Percentiles rank a stretch among this genome's conserved stretches.
Evolutionary conservation across 2,329 filamentous ascomycete species (phyloP).

Genomic region (Exophiala spinifera): DNA sequence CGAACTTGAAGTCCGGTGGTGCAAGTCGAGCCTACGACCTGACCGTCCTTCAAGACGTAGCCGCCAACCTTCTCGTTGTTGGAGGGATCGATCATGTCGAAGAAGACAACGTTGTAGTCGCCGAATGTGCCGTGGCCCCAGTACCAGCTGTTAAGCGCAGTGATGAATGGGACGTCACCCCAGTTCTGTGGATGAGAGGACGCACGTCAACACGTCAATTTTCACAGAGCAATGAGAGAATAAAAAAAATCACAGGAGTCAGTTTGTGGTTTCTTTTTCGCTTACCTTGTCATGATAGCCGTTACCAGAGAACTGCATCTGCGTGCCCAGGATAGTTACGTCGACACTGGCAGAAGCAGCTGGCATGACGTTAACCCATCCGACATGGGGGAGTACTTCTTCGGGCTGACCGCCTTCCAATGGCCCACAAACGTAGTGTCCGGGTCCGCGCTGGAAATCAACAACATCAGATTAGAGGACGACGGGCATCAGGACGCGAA

Average conservation of each 20-base stretch:
- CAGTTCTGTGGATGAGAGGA: no score
- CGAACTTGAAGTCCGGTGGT: no score
- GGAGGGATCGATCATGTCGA: conserved; percentile 34
- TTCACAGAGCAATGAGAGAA: no score
- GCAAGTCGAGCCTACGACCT: conserved; percentile 22
- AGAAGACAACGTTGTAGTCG: conserved; percentile 46
- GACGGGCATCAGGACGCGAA: no score
- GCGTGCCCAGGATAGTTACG: no score
- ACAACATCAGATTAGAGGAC: no score
- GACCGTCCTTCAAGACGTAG: conserved; percentile 35
- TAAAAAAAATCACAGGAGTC: no score
- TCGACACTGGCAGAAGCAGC: no score
- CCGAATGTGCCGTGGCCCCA: conserved; percentile 47
- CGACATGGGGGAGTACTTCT: conserved; percentile 35
- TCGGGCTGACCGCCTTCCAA: conserved; percentile 23
- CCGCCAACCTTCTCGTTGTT: conserved; percentile 31
- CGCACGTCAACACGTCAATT: no score
- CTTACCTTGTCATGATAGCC: no score
- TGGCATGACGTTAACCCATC: conserved; percentile 35
- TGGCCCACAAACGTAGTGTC: conserved; percentile 32
- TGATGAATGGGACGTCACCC: conserved; percentile 32
- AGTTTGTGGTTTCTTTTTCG: no score
- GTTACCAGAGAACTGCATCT: no score
- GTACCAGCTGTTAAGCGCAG: conserved; percentile 39
- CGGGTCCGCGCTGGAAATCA: conserved; percentile 17